A percentile compares a stretch with the other conserved stretches of the same genome.
Evolutionary conservation across 257 asterid genomes (phyloP).

Genomic region (Solanum okadae): DNA sequence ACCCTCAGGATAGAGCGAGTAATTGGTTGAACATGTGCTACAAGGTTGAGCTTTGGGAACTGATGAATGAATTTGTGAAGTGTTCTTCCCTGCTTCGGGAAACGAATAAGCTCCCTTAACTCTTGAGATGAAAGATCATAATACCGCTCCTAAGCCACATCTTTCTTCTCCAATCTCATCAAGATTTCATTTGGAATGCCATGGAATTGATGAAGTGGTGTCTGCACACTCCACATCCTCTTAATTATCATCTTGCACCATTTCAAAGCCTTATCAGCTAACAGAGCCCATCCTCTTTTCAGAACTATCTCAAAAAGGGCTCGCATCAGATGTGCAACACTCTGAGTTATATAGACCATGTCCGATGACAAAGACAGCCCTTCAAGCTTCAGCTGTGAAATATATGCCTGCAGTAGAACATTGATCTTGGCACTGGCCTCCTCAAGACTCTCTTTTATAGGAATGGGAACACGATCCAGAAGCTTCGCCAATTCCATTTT

Average conservation of each 20-base stretch:
- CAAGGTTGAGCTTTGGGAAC: constrained; percentile 29
- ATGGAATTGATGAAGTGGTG: constrained; percentile 34
- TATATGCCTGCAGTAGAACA: constrained; percentile 29
- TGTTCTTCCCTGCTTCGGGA: constrained; percentile 19
- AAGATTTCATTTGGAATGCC: constrained; percentile 32
- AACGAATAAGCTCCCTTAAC: constrained; percentile 23
- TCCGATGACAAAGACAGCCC: constrained; percentile 32
- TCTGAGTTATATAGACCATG: constrained; percentile 37
- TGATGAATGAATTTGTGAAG: constrained; percentile 29
- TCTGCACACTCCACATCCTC: constrained; percentile 38
- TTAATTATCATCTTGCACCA: constrained; percentile 36
- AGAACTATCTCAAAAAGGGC: constrained; percentile 31
- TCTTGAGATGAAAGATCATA: constrained; percentile 29
- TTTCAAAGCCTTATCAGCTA: constrained; percentile 30
- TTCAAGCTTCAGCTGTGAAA: constrained; percentile 33
- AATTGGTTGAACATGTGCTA: constrained; percentile 32
- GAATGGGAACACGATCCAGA: constrained; percentile 26
- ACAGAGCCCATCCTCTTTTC: constrained; percentile 30
- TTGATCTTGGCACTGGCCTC: constrained; percentile 38
- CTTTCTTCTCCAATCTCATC: constrained; percentile 26
- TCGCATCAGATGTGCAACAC: constrained; percentile 35
- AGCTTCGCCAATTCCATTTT: constrained; percentile 34
- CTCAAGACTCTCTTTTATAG: constrained; percentile 33
- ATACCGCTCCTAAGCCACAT: constrained; percentile 31
- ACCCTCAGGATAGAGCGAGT: constrained; percentile 31